phyloP scores from a whole-genome alignment of 2,329 filamentous ascomycete species.

The Colletotrichum magnum region DNA sequence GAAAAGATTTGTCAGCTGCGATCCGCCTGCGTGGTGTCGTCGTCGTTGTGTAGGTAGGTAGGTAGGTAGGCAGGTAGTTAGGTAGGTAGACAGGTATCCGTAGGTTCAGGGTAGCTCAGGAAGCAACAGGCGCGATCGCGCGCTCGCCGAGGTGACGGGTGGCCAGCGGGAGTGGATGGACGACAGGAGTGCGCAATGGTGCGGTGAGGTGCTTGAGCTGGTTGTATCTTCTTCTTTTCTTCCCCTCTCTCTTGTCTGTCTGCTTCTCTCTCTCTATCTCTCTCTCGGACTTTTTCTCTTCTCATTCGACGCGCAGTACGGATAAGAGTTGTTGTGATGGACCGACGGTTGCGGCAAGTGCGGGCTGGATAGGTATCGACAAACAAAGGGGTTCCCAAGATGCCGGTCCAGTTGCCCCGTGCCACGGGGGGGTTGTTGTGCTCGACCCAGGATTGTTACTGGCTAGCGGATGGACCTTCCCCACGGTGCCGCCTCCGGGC shows the following conservation, averaged over 20 bases:
- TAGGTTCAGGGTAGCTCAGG: neutral
- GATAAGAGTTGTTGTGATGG: slow-evolving; percentile 23
- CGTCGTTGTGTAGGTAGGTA: slow-evolving; percentile 2
- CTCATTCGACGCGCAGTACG: slow-evolving; percentile 9
- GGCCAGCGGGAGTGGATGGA: neutral
- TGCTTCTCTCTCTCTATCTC: no score
- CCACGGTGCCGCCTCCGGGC: slow-evolving; percentile 20
- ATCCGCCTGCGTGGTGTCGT: neutral
- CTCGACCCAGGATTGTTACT: slow-evolving; percentile 26
- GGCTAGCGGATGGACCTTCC: slow-evolving; percentile 17
- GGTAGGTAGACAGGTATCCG: neutral
- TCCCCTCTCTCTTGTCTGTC: neutral
- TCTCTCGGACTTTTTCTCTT: neutral
- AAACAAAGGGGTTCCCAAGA: slow-evolving; percentile 29
- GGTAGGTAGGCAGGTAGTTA: neutral
- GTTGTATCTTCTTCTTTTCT: neutral
- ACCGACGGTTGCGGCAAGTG: slow-evolving; percentile 22
- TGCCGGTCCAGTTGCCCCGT: slow-evolving; percentile 33
- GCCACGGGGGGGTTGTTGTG: slow-evolving; percentile 24
- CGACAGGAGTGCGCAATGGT: neutral
- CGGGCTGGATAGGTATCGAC: slow-evolving; percentile 4
- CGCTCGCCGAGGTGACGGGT: neutral
- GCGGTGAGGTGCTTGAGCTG: neutral
- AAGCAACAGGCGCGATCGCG: neutral
- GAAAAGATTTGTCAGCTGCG: slow-evolving; percentile 25